phyloP scores from a whole-genome alignment of 2,329 filamentous ascomycete genomes.

The Didymella sp. region DNA sequence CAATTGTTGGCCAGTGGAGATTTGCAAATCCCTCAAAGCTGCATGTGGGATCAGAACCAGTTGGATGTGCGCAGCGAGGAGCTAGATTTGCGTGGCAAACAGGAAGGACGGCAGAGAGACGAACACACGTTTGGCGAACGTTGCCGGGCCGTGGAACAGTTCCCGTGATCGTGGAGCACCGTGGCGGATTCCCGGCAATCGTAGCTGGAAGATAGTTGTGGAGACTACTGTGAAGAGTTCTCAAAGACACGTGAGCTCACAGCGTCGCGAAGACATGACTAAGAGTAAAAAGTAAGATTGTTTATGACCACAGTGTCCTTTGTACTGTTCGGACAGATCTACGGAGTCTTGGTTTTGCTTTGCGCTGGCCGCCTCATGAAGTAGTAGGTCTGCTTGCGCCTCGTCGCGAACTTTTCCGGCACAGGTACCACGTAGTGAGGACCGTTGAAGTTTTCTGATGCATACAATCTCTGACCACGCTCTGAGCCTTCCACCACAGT shows the following conservation, averaged over 20 bases:
- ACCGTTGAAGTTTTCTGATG: slow-evolving; percentile 16
- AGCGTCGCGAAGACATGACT: not conserved
- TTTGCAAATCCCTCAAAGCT: slow-evolving; percentile 1
- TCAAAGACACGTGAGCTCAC: not conserved
- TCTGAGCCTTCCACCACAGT: slow-evolving; percentile 19
- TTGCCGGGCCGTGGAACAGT: not conserved
- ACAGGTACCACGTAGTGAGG: slow-evolving; percentile 8
- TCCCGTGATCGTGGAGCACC: not conserved
- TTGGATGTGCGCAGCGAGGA: slow-evolving; percentile 16
- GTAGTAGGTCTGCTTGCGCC: slow-evolving; percentile 14
- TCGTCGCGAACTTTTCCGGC: slow-evolving; percentile 13
- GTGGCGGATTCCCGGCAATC: not conserved
- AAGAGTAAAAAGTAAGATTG: not conserved
- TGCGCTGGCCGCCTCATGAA: not conserved
- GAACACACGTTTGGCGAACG: slow-evolving; percentile 1
- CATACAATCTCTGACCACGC: slow-evolving; percentile 9
- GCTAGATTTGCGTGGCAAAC: slow-evolving; percentile 16
- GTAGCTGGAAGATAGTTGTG: not conserved
- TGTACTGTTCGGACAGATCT: not conserved
- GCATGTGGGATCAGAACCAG: slow-evolving; percentile 1
- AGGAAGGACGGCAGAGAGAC: slow-evolving; percentile 12
- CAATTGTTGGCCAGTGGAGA: slow-evolving; percentile 19
- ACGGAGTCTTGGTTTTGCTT: not conserved
- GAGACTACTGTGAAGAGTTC: not conserved
- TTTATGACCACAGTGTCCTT: not conserved